Evolutionary conservation across 164 flowering plant genomes (phyloP).

Genomic region (Pachysandra terminalis): DNA sequence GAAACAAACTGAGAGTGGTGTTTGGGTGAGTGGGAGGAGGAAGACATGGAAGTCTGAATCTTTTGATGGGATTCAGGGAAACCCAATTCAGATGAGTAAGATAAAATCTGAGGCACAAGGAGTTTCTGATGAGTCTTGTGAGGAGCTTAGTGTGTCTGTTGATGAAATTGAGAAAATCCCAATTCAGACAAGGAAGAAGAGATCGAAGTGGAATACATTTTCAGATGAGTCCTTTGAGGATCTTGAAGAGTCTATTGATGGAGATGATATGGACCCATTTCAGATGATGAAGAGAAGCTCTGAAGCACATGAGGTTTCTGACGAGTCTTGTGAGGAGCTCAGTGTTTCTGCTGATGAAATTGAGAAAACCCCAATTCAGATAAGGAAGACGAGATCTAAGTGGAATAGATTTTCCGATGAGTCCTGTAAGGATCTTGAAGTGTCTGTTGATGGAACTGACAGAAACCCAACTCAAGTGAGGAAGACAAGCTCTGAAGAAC

Average conservation of each 20-base stretch:
- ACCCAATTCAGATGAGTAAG: constrained; percentile 19
- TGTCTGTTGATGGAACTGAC: not conserved
- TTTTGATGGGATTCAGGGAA: constrained; percentile 22
- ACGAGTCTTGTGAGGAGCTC: not conserved
- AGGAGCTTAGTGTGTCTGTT: constrained; percentile 9
- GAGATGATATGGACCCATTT: constrained; percentile 20
- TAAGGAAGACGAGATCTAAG: constrained; percentile 2
- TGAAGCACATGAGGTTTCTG: no score
- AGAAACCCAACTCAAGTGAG: not conserved
- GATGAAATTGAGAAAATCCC: constrained; percentile 29
- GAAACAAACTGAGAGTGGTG: constrained; percentile 11
- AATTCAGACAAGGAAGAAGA: constrained; percentile 14
- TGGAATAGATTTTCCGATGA: not conserved
- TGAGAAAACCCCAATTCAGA: constrained; percentile 23
- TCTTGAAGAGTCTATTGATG: not conserved
- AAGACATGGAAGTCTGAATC: constrained; percentile 52
- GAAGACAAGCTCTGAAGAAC: not conserved
- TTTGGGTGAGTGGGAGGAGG: constrained; percentile 31
- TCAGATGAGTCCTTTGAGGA: not conserved
- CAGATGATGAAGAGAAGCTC: constrained; percentile 10
- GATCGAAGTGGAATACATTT: not conserved
- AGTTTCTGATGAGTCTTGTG: constrained; percentile 3
- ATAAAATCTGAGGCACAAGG: constrained; percentile 15
- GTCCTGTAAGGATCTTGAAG: not conserved
- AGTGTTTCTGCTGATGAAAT: constrained; percentile 5